Evolutionary conservation across 1,284 basidiomycete genomes (phyloP), one percentile per base, ranked within the genome.

Genomic region (Anthracocystis panici-leucophaei): DNA sequence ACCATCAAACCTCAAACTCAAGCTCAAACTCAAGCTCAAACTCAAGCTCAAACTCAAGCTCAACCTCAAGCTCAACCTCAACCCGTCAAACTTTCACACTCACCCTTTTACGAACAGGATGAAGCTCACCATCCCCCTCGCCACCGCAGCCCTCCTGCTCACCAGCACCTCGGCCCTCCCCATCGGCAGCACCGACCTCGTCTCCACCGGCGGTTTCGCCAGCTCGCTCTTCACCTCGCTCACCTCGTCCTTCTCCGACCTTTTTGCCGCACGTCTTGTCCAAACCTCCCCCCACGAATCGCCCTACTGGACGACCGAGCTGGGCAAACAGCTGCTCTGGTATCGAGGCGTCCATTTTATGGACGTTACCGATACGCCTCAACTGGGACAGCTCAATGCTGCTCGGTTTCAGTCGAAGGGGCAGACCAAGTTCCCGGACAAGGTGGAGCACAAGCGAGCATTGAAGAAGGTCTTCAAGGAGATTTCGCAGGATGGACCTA

Each of bases 301-400:
- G 38, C 67, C 80, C 6, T 82, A 79, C 63, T 82, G 80, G 80
- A 80, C 79, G 12, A 81, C 78, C 46, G 82, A 80, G 53, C 35
- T 79, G 12, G 70, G 76, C 44, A 81, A 82, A 50, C 67, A 73
- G 33, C 62, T 73, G 46, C 65, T 84, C 3, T 75, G 70, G 54
- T 73, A 56, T 49, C 57, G 68, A 2, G 70, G 73, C 1, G 29
- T 68, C 4, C 63, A 73, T n/a, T 84, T 80, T 58, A 75, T 84
- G 53, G 83, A 84, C 54, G 48, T 84, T 18, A 83, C 82, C 29
- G 78, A 77, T n/a, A 61, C 65, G 4, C 65, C 51, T 0, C 33
- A 58, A 0, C 65, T 75, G 0, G 80, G 72, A 1, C 23, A 25
- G 31, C 61, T 78, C 33, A 67, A 60, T 20, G 61, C 71, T 40